Conservation (phyloP, 805 yeast genomes). For the Maudiozyma bulderi region DNA sequence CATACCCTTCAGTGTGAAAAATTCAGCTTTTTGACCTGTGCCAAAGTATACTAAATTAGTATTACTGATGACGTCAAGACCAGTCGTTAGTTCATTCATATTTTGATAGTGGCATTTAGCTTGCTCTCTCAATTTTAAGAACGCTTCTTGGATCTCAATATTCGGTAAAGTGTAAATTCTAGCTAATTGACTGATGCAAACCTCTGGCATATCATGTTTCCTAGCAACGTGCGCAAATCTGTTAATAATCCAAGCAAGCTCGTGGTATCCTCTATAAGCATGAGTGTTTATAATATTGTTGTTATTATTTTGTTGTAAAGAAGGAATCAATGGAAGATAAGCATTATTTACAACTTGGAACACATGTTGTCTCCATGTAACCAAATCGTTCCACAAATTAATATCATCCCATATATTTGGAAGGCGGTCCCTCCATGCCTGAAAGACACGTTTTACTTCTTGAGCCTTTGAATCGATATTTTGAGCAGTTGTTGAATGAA, state of each 20-base stretch:
- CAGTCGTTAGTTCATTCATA: slow-evolving; percentile 83
- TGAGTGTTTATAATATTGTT: slow-evolving; percentile 74
- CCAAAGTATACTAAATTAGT: slow-evolving; percentile 94
- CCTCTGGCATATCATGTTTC: slow-evolving; percentile 93
- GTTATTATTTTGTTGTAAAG: slow-evolving; percentile 62
- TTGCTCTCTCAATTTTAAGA: slow-evolving; percentile 88
- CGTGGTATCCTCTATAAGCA: slow-evolving; percentile 96
- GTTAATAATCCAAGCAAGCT: slow-evolving; percentile 97
- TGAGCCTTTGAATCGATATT: slow-evolving; percentile 88
- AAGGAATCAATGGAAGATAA: slow-evolving; percentile 85
- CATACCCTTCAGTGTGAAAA: slow-evolving; percentile 96
- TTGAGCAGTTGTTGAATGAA: slow-evolving; percentile 83
- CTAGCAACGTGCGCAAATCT: slow-evolving; percentile 97
- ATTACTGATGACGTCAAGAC: slow-evolving; percentile 91
- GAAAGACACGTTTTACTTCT: slow-evolving; percentile 86
- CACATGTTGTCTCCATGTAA: slow-evolving; percentile 98
- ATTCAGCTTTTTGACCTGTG: slow-evolving; percentile 95
- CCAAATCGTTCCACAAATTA: slow-evolving; percentile 93
- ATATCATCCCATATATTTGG: slow-evolving; percentile 98
- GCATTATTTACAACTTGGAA: slow-evolving; percentile 92
- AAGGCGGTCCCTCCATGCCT: slow-evolving; percentile 95
- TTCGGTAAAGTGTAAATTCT: slow-evolving; percentile 93
- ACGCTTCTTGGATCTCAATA: slow-evolving; percentile 97
- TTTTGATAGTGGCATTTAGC: slow-evolving; percentile 96
- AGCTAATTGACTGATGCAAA: slow-evolving; percentile 84